Base-by-base conservation (phyloP, 2,329 filamentous ascomycete genomes). In the Aureobasidium subglaciale region DNA sequence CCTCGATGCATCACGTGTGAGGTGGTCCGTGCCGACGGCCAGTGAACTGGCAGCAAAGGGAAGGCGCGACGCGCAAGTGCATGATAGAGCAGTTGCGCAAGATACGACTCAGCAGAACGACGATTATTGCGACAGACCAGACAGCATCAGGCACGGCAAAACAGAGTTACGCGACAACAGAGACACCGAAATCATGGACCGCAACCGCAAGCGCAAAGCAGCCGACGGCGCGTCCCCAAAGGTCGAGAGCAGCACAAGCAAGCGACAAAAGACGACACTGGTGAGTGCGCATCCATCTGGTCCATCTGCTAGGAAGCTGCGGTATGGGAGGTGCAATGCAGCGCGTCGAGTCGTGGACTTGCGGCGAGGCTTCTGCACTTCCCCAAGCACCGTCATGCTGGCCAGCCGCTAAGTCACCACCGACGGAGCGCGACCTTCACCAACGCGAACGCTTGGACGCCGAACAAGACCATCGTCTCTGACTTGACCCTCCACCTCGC, bases 191-290 rank as follows among this genome's bases (percentile, higher is more conserved):
- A 55, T n/a, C 41, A 60, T 60, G 59, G 59, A 60, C 18, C 54
- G 59, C 18, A 43, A 45, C 24, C 53, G 59, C 45, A 60, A 60
- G 55, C 56, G 59, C 49, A 60, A 60, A 41, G 49, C 56, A 7
- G 42, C 29, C 38, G 22, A 30, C 7, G 45, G 13, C 6, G 54
- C 37, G 22, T 53, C 46, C 20, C 56, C 48, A 10, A 55, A 57
- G 10, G 53, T 41, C 46, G 59, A 58, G 30, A 15, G 30, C 34
- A 56, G 54, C 29, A 35, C 59, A 16, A 20, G 43, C 41, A 60
- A 60, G 54, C 41, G 59, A 10, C 56, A 58, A 27, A 60, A 59
- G 54, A 42, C 48, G 45, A 22, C 42, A 62, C 24, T 54, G 50
- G 27, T 48, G n/a, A 56, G 27, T 59, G 18, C 24, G 25, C 40